phyloP scores from a whole-genome alignment of 257 asterid genomes.

The Solanum chmielewskii region DNA sequence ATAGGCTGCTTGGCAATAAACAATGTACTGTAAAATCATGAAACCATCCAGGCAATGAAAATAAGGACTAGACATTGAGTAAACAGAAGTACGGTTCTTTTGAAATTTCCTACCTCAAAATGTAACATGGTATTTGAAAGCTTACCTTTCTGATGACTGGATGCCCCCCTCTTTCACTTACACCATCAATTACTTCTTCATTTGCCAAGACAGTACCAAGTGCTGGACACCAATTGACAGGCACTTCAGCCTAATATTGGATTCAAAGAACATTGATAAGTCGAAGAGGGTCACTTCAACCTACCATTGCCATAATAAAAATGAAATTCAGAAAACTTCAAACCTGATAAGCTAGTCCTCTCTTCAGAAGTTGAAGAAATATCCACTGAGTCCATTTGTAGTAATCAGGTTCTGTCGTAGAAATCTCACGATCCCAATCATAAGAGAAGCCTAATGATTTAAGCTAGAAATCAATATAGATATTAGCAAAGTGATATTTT shows the following conservation, averaged over 20 bases:
- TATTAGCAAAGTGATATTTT: constrained; percentile 14
- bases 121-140: neutral
- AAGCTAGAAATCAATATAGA: constrained; percentile 44
- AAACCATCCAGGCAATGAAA: constrained; percentile 55
- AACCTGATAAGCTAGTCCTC: constrained; percentile 97
- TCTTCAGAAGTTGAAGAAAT: constrained; percentile 88
- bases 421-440: constrained; percentile 97
- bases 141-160: constrained; percentile 90
- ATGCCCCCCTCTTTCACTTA: constrained; percentile 98
- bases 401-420: constrained; percentile 92
- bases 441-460: constrained; percentile 89
- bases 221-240: constrained; percentile 99
- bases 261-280: constrained; percentile 1
- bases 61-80: constrained; percentile 8
- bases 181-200: constrained; percentile 97
- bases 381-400: constrained; percentile 99
- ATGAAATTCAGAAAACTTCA: neutral
- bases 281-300: neutral
- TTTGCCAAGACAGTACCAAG: constrained; percentile 98
- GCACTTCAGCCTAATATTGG: constrained; percentile 80
- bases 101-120: neutral
- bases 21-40: constrained; percentile 93
- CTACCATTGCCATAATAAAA: neutral
- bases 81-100: neutral
- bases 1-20: constrained; percentile 99